These are phyloP conservation scores for Axilococcus clingmanii DNA, from an alignment of 139 green algal genomes.

Conservation along the genomic window DNA sequence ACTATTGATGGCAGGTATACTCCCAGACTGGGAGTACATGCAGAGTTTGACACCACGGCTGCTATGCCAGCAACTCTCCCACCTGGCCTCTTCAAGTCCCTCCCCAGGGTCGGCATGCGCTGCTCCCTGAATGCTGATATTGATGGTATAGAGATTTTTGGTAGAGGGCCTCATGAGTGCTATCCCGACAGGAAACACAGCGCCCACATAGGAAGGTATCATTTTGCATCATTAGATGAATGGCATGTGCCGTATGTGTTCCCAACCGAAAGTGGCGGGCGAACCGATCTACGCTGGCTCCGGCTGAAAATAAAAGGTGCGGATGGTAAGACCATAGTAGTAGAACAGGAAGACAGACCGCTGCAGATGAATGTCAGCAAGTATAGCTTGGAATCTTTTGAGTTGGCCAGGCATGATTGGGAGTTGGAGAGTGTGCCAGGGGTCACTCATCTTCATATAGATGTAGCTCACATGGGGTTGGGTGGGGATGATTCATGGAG, in stretches of 20 bases:
- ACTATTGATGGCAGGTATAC: too few species aligned
- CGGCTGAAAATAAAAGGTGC: conserved; percentile 16
- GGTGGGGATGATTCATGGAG: conserved; percentile 93
- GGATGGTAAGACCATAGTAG: conserved; percentile 16
- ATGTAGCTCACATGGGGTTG: conserved; percentile 83
- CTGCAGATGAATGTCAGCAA: conserved; percentile 4
- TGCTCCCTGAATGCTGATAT: conserved; percentile 13
- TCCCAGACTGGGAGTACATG: not conserved
- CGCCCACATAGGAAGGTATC: conserved; percentile 27
- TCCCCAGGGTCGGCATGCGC: conserved; percentile 59
- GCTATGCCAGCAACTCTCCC: conserved; percentile 48
- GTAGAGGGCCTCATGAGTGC: conserved; percentile 80
- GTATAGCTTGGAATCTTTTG: conserved; percentile 30
- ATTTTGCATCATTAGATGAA: conserved; percentile 12
- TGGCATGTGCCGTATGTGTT: conserved; percentile 83
- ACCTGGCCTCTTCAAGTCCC: conserved; percentile 25
- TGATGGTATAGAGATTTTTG: conserved; percentile 20
- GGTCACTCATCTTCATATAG: conserved; percentile 64
- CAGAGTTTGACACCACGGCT: conserved; percentile 47
- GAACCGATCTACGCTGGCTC: conserved; percentile 59
- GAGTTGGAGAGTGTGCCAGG: conserved; percentile 37
- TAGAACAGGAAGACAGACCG: not conserved
- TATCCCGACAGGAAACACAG: conserved; percentile 75
- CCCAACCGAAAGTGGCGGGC: conserved; percentile 64
- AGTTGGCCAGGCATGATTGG: conserved; percentile 51